Base-by-base conservation (phyloP, 495 filamentous ascomycete species). In the Glarea lozoyensis region DNA sequence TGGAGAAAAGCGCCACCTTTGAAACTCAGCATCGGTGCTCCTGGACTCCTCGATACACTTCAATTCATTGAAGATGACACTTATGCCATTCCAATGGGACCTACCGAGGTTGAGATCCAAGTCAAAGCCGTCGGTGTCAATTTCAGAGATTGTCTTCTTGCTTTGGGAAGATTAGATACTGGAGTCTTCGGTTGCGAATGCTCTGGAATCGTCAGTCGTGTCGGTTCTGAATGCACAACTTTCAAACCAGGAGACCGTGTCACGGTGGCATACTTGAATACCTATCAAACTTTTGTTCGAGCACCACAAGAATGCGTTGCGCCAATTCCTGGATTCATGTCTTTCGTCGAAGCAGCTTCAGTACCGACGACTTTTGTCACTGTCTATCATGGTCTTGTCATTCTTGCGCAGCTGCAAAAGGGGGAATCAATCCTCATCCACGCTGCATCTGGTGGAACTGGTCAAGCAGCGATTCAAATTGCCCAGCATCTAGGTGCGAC, bases 361-460 rank as follows among this genome's bases (percentile, higher is more conserved):
- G 49, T 84, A 0, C 79, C 78, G 0, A 56, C 76, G 1, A 72
- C 68, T 2, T 81, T 68, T 42, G 53, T 57, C 35, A 79, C 77
- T 1, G 78, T 76, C 0, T 77, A 75, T 43, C 69, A 82, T 56
- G 63, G 68, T 0, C 34, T 73, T 10, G 40, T 69, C 25, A 64
- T 70, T 25, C 51, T 67, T 10, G 70, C 60, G 15, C 54, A 65
- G 1, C 60, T 73, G 1, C 45, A 46, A 9, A 59, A 66, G 11
- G 75, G 66, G 22, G 75, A 82, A 49, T 69, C 60, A 9, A 66
- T 81, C 1, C 64, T 83, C n/a, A 75, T 83, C 34, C 75, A 81
- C 43, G 62, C 66, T 2, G 79, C 69, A 10, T 62, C 78, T 7
- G 76, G 77, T 16, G 73, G 64, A 3, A 65, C 81, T 1, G 78